These are phyloP conservation scores for Ajuga chamaepitys DNA, from an alignment of 257 asterid species.

Conservation along the genomic window DNA sequence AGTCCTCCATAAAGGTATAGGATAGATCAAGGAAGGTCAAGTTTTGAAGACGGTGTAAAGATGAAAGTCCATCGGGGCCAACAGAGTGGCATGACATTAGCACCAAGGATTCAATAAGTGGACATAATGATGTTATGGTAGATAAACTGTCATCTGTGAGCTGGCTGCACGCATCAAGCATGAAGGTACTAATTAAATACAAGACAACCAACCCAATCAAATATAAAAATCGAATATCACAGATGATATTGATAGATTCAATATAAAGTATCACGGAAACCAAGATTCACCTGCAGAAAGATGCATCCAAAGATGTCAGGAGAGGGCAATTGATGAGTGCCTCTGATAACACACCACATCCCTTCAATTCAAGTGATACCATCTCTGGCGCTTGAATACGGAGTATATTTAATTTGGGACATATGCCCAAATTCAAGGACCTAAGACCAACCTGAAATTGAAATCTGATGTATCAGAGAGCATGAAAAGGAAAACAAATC, in stretches of 20 bases:
- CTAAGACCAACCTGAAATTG: slow-evolving; percentile 65
- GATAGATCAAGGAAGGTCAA: slow-evolving; percentile 73
- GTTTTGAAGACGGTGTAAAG: slow-evolving; percentile 44
- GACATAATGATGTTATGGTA: slow-evolving; percentile 57
- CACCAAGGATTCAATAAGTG: slow-evolving; percentile 61
- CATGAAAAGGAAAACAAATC: neutral
- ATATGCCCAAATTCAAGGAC: slow-evolving; percentile 73
- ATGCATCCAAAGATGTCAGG: slow-evolving; percentile 73
- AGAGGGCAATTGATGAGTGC: slow-evolving; percentile 67
- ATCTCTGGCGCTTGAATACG: slow-evolving; percentile 58
- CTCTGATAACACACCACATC: slow-evolving; percentile 68
- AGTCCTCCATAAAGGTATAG: slow-evolving; percentile 54
- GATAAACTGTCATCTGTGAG: slow-evolving; percentile 69
- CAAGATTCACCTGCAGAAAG: slow-evolving; percentile 68
- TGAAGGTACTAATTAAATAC: slow-evolving; percentile 1
- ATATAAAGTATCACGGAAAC: neutral
- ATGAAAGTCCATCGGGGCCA: slow-evolving; percentile 53
- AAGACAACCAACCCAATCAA: neutral
- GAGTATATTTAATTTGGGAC: slow-evolving; percentile 60
- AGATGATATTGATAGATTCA: neutral
- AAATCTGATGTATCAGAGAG: neutral
- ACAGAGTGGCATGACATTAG: slow-evolving; percentile 68
- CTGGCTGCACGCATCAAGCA: slow-evolving; percentile 43
- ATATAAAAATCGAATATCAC: neutral
- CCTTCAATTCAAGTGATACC: slow-evolving; percentile 70